phyloP scores from a whole-genome alignment of 2,329 filamentous ascomycete species.

The Lachnellula arida region DNA sequence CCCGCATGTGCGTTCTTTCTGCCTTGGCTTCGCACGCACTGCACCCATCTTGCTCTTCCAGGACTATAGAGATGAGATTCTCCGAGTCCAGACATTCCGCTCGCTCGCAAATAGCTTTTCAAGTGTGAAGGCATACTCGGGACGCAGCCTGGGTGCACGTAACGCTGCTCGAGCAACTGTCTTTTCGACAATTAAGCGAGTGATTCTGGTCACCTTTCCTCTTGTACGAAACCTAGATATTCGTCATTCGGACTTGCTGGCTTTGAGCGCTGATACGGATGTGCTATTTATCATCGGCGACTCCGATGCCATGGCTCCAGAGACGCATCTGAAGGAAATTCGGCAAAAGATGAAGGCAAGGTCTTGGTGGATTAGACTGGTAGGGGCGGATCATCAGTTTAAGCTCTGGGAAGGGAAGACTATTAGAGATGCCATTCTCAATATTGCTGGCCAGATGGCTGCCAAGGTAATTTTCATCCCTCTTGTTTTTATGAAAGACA shows the following conservation, averaged over 20 bases:
- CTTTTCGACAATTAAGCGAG: neutral
- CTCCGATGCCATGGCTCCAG: slow-evolving; percentile 1
- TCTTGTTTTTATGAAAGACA: neutral
- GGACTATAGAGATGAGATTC: slow-evolving; percentile 1
- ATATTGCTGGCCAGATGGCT: neutral
- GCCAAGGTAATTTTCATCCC: neutral
- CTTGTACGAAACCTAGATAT: slow-evolving; percentile 3
- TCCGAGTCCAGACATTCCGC: neutral
- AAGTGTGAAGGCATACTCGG: neutral
- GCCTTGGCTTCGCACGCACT: slow-evolving; percentile 1
- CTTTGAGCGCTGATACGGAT: slow-evolving; percentile 4
- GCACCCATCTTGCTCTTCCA: slow-evolving; percentile 2
- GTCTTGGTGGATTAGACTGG: slow-evolving; percentile 4
- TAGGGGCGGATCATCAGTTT: neutral
- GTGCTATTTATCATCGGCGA: slow-evolving; percentile 6
- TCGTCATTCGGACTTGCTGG: slow-evolving; percentile 3
- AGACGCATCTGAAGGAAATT: slow-evolving; percentile 3
- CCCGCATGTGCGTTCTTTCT: slow-evolving; percentile 1
- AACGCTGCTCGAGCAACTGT: slow-evolving; percentile 1
- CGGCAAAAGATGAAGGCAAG: slow-evolving; percentile 7
- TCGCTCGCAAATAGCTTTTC: slow-evolving; percentile 1
- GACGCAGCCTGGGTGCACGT: neutral
- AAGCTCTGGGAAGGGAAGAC: neutral
- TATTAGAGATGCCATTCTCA: neutral
- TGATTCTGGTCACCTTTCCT: slow-evolving; percentile 6